phyloP scores from a whole-genome alignment of 2,329 filamentous ascomycete species.

The Niveomyces coronatus region DNA sequence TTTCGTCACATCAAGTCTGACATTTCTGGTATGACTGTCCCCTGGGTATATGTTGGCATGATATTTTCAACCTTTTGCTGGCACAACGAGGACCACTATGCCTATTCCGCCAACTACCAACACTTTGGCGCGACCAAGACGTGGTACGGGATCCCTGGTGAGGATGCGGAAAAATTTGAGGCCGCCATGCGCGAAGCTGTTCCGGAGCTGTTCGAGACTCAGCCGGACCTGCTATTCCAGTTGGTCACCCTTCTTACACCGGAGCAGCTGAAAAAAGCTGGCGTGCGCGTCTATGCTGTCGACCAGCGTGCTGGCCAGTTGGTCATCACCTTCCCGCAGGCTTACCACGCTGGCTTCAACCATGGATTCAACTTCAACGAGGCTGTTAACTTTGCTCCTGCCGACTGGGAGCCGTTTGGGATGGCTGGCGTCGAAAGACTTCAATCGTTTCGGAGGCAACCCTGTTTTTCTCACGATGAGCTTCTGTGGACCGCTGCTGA shows the following conservation, averaged over 20 bases:
- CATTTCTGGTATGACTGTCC: slow-evolving; percentile 97
- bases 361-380: slow-evolving; percentile 99
- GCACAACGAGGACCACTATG: slow-evolving; percentile 98
- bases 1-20: slow-evolving; percentile 98
- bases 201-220: slow-evolving; percentile 91
- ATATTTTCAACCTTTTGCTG: slow-evolving; percentile 99
- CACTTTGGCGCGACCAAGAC: slow-evolving; percentile 98
- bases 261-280: slow-evolving; percentile 84
- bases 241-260: slow-evolving; percentile 92
- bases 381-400: slow-evolving; percentile 93
- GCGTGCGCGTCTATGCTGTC: slow-evolving; percentile 86
- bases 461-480: slow-evolving; percentile 96
- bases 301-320: slow-evolving; percentile 94
- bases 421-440: slow-evolving; percentile 77
- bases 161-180: slow-evolving; percentile 91
- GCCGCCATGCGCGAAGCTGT: slow-evolving; percentile 90
- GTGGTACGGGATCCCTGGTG: slow-evolving; percentile 95
- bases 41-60: slow-evolving; percentile 99
- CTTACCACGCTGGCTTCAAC: slow-evolving; percentile 96
- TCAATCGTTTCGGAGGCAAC: slow-evolving; percentile 78
- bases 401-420: slow-evolving; percentile 90
- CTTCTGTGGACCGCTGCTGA: slow-evolving; percentile 83
- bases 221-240: slow-evolving; percentile 92
- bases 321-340: slow-evolving; percentile 92
- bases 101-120: slow-evolving; percentile 96